phyloP scores from a whole-genome alignment of 129 eudicot genomes.

The Deinandra increscens region DNA sequence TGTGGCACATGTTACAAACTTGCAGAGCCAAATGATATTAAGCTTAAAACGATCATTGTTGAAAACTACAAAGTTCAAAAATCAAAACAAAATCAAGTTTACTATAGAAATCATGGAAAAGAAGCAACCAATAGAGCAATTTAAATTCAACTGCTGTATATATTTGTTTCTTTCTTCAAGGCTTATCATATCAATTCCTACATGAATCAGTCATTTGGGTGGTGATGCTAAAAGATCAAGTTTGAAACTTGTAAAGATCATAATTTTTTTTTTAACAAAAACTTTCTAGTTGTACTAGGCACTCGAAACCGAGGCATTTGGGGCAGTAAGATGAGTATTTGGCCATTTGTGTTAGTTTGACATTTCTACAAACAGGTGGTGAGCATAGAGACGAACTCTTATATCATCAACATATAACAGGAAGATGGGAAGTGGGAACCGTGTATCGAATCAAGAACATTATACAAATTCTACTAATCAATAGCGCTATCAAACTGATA shows the following conservation, averaged over 20 bases:
- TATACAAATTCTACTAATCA: background rate
- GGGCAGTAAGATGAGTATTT: background rate
- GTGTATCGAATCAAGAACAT: background rate
- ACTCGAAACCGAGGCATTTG: background rate
- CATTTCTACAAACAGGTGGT: conserved; percentile 36
- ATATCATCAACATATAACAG: background rate
- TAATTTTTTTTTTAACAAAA: background rate
- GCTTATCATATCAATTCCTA: background rate
- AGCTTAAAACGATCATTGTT: background rate
- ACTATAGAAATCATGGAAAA: background rate
- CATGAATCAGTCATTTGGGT: background rate
- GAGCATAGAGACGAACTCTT: conserved; percentile 13
- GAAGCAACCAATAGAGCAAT: conserved; percentile 1
- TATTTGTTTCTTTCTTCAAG: background rate
- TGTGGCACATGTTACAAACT: conserved; percentile 1
- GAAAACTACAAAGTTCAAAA: conserved; percentile 4
- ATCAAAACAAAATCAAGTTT: background rate
- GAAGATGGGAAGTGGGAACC: background rate
- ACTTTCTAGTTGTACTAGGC: background rate
- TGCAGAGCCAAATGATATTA: background rate
- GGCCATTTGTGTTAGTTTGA: conserved; percentile 13
- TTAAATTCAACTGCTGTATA: background rate
- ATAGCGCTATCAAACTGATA: background rate
- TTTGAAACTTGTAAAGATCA: background rate
- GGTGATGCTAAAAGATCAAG: conserved; percentile 15